Conservation (phyloP, 176 grass and related monocot genomes). For the Cenchrus americanus region DNA sequence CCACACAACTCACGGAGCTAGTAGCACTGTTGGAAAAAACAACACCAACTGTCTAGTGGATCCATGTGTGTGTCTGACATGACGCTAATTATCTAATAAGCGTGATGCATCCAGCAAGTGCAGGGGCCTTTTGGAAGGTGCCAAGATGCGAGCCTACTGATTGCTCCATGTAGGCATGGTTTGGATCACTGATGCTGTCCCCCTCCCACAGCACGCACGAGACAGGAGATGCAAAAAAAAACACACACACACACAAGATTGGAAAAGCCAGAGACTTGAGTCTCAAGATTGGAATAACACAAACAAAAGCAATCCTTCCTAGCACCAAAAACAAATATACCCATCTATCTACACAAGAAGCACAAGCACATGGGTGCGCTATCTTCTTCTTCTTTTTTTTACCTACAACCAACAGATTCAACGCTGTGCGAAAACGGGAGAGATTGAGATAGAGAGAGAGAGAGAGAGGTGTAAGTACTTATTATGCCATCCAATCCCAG, state of each 20-base stretch:
- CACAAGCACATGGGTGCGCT: slow-evolving; percentile 40
- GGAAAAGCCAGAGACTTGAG: slow-evolving; percentile 48
- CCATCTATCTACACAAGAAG: slow-evolving; percentile 48
- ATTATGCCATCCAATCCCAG: slow-evolving; percentile 18
- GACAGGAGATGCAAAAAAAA: slow-evolving; percentile 37
- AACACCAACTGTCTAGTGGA: too few relatives aligned
- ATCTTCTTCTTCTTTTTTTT: slow-evolving; percentile 16
- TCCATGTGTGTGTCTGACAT: not conserved
- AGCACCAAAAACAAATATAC: not conserved
- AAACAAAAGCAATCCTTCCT: slow-evolving; percentile 26
- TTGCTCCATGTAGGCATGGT: slow-evolving; percentile 16
- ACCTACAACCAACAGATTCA: slow-evolving; percentile 37
- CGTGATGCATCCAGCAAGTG: slow-evolving; percentile 29
- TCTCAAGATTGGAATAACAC: slow-evolving; percentile 49
- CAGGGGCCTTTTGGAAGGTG: slow-evolving; percentile 14
- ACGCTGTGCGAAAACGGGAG: slow-evolving; percentile 9
- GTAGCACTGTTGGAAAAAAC: not conserved
- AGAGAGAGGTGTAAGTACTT: slow-evolving; percentile 44
- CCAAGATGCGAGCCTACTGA: slow-evolving; percentile 48
- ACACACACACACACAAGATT: too few relatives aligned
- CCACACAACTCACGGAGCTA: too few relatives aligned
- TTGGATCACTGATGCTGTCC: slow-evolving; percentile 30
- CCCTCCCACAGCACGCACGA: slow-evolving; percentile 28
- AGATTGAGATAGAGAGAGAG: slow-evolving; percentile 22
- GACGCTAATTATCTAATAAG: slow-evolving; percentile 29